Evolutionary conservation across 257 asterid genomes (phyloP), one percentile per base, ranked within the genome.

Genomic region (Voacanga thouarsii): DNA sequence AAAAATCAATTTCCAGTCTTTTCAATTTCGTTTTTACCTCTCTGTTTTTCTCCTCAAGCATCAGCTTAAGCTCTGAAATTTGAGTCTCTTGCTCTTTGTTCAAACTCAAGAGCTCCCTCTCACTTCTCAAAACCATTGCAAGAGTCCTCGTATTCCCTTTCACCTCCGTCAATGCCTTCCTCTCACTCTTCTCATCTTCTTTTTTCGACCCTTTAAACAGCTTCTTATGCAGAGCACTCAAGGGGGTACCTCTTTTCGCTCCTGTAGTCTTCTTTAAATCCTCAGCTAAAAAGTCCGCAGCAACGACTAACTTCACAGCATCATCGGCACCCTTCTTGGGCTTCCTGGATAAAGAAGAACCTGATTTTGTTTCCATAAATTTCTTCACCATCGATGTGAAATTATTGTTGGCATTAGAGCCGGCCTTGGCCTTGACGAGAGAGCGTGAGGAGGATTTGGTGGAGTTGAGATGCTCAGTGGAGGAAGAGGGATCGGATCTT

Each of bases 61-160:
- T 63, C 75, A 81, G n/a, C 80, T 86, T 91, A 51, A 95, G 93
- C 78, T 90, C 89, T 49, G 88, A 77, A 83, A 95, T 90, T 82
- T 86, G 80, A 28, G 76, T 72, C 83, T 91, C 98, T 72, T 89
- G 96, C 37, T 91, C 94, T 75, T 91, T 89, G 19, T 84, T 91
- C 87, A 80, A 68, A 75, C 80, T 89, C 89, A 95, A 71, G 7
- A 95, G 83, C 88, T 93, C 99, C 90, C 99, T 88, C 84, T 95
- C 99, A 80, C 99, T 93, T 89, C 97, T 90, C 86, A 95, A 76
- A 81, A 93, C 96, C 97, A 89, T 93, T 5, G 91, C 97, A 84
- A 95, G 84, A 37, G 96, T 95, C 89, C 99, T 88, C 53, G 97
- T 89, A 66, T 93, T 95, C 64, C 82, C 86, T 77, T 89, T 91